Base-by-base conservation (phyloP, 2,329 filamentous ascomycete species). In the Monascus ruber region DNA sequence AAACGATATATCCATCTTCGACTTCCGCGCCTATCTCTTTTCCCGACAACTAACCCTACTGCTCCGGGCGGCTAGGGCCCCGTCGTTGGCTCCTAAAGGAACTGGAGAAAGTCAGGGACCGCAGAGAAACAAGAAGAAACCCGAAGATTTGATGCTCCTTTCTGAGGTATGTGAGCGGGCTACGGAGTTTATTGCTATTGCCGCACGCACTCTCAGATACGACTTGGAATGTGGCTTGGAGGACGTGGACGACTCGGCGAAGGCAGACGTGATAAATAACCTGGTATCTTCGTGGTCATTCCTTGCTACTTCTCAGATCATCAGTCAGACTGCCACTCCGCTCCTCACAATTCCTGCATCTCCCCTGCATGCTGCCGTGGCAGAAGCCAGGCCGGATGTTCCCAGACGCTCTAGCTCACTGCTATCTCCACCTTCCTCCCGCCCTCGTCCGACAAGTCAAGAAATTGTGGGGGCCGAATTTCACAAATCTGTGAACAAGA, bases 1-100 rank as follows among this genome's bases (percentile, higher is more conserved):
- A 9, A 98, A 93, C 65, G 85, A 94, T 48, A 93, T 98, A 29
- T 98, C 91, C 0, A 72, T 94, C 2, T 95, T 96, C 55, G 91
- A 98, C 60, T 96, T 98, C 58, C 75, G 85, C 36, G 85, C 83
- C 50, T 98, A 98, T 58, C 79, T 98, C 8, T 98, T 96, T 59
- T 80, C 86, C 3, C 77, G 91, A 24, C 89, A 98, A 53, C 77
- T 94, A 45, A 76, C 83, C 2, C 65, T 98, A 1, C 71, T 96
- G 1, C 70, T 94, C 8, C 77, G 88, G 4, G 73, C 94, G 1
- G 87, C 84, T n/a, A 91, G 89, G 54, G 62, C 63, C 9, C 55
- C 55, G 17, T 65, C 56, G 25, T 42, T 66, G 33, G 47, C 49
- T 42, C 50, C 47, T n/a, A 53, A 52, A 11, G 55, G 61, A 7